Conservation (phyloP, 1,139 yeast species). For the Yamadazyma siamensis region DNA sequence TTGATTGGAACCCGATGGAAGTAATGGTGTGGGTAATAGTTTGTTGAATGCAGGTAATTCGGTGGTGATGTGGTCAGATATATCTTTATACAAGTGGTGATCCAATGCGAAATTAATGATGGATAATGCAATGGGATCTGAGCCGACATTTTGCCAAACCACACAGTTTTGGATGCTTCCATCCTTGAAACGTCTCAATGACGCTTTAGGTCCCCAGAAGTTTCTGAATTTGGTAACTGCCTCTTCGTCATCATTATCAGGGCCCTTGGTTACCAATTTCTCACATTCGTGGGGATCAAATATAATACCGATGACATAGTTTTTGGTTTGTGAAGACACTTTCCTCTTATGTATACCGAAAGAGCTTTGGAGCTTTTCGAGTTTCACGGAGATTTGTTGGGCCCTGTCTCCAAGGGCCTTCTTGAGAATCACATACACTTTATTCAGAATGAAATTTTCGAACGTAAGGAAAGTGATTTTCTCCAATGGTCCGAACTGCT, state of each 20-base stretch:
- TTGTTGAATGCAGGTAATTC: slow-evolving; percentile 44
- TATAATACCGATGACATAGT: slow-evolving; percentile 57
- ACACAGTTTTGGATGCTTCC: slow-evolving; percentile 89
- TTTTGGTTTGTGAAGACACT: slow-evolving; percentile 35
- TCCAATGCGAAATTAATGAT: slow-evolving; percentile 63
- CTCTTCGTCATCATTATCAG: slow-evolving; percentile 59
- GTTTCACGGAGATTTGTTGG: slow-evolving; percentile 38
- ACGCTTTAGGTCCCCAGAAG: slow-evolving; percentile 88
- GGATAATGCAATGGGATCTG: slow-evolving; percentile 63
- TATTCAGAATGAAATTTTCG: slow-evolving; percentile 62
- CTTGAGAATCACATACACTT: slow-evolving; percentile 54
- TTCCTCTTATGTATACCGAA: slow-evolving; percentile 58
- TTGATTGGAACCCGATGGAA: slow-evolving; percentile 53
- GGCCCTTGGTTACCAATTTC: slow-evolving; percentile 82
- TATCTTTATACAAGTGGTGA: slow-evolving; percentile 55
- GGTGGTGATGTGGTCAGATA: slow-evolving; percentile 38
- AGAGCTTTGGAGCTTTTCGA: slow-evolving; percentile 24
- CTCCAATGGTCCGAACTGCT: slow-evolving; percentile 65
- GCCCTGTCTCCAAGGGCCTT: slow-evolving; percentile 71
- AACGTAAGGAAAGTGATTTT: slow-evolving; percentile 70
- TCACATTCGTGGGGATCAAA: slow-evolving; percentile 76
- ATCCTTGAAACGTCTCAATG: slow-evolving; percentile 85
- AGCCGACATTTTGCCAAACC: slow-evolving; percentile 67
- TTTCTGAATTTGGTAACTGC: slow-evolving; percentile 63
- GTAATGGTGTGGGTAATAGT: slow-evolving; percentile 56